Base-by-base conservation (phyloP, 306 rosid species). In the Pachyrhizus erosus region DNA sequence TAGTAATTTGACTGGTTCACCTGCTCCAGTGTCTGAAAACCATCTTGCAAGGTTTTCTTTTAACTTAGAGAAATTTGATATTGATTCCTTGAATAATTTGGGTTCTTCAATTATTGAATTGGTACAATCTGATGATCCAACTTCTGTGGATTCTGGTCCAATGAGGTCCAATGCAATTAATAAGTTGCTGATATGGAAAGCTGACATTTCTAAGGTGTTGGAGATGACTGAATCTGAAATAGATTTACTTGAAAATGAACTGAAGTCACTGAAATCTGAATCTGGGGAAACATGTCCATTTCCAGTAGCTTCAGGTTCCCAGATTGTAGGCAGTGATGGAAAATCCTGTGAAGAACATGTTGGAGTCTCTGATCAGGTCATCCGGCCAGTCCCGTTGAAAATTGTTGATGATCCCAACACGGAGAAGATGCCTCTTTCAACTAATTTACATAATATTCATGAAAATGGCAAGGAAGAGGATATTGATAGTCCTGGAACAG, bases 401-500 rank as follows among this genome's bases (percentile, higher is more conserved):
- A 55, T 91, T 51, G 81, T 64, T 74, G 86, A 72, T 45, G 92
- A 88, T 42, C 58, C 83, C 37, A 77, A 43, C 75, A 57, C 2
- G 31, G 93, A 82, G 83, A 87, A 89, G 86, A 73, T 86, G 79
- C 90, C 88, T 21, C 57, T 64, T 12, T 84, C 87, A 73, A 79
- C 85, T 74, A 86, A 88, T 49, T 73, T 83, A 73, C 84, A 54
- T 23, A 88, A 79, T 39, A 74, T 65, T 57, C 67, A 85, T 70
- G 85, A 75, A 70, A 78, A 78, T 80, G 81, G 37, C 9, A 89
- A 89, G 82, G 98, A 84, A 71, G 93, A 91, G 73, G 96, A 88
- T 73, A 84, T 91, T 79, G 99, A 96, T 85, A 92, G 98, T 86
- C 98, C 97, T 73, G 99, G 98, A 82, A 91, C 97, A 27, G 95